These are phyloP conservation scores for Leptomonas seymouri DNA, from an alignment of 208 protist genomes.

Conservation along the genomic window DNA sequence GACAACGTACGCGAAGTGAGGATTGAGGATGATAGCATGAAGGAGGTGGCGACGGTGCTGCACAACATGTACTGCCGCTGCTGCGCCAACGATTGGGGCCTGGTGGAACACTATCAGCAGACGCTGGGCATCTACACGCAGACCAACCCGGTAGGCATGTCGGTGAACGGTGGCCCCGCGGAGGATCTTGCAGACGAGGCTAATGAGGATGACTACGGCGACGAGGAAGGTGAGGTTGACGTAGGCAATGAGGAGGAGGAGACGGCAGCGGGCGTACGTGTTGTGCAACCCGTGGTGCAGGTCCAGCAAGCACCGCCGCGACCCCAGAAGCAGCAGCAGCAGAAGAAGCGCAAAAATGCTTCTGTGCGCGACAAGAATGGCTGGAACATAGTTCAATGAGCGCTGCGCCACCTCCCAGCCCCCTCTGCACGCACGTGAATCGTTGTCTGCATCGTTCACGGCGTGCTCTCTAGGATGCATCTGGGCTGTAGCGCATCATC, in stretches of 20 bases:
- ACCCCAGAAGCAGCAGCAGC: conserved; percentile 20
- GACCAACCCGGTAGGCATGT: conserved; percentile 70
- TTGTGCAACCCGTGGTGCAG: neutral
- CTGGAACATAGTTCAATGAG: conserved; percentile 65
- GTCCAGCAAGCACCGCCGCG: conserved; percentile 1
- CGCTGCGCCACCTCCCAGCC: neutral
- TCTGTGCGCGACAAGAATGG: conserved; percentile 66
- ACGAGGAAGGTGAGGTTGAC: conserved; percentile 14
- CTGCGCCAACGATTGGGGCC: conserved; percentile 66
- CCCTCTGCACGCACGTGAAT: no score
- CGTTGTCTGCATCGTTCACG: no score
- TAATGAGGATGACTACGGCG: conserved; percentile 20
- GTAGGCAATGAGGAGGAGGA: conserved; percentile 6
- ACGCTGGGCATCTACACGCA: conserved; percentile 54
- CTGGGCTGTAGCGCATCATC: no score
- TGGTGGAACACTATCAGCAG: conserved; percentile 62
- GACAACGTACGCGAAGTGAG: conserved; percentile 57
- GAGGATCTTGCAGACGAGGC: conserved; percentile 33
- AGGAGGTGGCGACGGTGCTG: conserved; percentile 78
- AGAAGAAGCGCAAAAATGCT: conserved; percentile 68
- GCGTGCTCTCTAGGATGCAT: no score
- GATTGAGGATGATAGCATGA: conserved; percentile 89
- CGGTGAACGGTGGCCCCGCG: conserved; percentile 50
- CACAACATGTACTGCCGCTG: conserved; percentile 91
- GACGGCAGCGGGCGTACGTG: neutral